Conservation (phyloP, 352 stramenopile genomes). For the Globisporangium lucens region DNA sequence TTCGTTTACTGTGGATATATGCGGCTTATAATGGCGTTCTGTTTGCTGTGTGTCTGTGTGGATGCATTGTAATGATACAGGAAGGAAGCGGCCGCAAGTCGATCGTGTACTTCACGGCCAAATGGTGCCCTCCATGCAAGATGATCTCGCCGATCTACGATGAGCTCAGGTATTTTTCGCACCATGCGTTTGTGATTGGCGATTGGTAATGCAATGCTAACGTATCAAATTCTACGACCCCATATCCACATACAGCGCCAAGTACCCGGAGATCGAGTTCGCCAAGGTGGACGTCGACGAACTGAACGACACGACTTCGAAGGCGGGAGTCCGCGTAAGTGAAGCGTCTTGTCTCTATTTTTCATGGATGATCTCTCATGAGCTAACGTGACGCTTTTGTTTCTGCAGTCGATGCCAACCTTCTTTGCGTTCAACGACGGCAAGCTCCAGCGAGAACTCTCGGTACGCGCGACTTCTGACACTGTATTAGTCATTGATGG, state of each 20-base stretch:
- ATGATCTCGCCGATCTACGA: conserved; percentile 88
- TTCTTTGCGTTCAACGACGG: conserved; percentile 85
- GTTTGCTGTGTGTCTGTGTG: background rate
- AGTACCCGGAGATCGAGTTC: conserved; percentile 72
- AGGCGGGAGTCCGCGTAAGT: conserved; percentile 79
- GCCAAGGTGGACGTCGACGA: conserved; percentile 86
- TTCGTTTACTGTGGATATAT: background rate
- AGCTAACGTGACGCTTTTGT: conserved; percentile 6
- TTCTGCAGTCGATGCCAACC: conserved; percentile 78
- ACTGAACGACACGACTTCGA: conserved; percentile 71
- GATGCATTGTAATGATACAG: conserved; percentile 19
- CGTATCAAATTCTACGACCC: background rate
- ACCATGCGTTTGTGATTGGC: background rate
- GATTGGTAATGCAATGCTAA: background rate
- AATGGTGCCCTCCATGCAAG: conserved; percentile 91
- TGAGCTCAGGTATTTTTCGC: conserved; percentile 56
- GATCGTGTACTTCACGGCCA: conserved; percentile 89
- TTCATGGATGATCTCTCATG: background rate
- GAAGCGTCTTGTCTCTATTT: background rate
- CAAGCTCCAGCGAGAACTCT: conserved; percentile 73
- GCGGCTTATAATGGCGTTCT: background rate
- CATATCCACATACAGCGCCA: conserved; percentile 27
- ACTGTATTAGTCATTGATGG: background rate
- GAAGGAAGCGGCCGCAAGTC: conserved; percentile 60
- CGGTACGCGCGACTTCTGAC: conserved; percentile 30